These are phyloP conservation scores for Protomyces gravidus DNA, from an alignment of 1,139 yeast species.

Conservation along the genomic window DNA sequence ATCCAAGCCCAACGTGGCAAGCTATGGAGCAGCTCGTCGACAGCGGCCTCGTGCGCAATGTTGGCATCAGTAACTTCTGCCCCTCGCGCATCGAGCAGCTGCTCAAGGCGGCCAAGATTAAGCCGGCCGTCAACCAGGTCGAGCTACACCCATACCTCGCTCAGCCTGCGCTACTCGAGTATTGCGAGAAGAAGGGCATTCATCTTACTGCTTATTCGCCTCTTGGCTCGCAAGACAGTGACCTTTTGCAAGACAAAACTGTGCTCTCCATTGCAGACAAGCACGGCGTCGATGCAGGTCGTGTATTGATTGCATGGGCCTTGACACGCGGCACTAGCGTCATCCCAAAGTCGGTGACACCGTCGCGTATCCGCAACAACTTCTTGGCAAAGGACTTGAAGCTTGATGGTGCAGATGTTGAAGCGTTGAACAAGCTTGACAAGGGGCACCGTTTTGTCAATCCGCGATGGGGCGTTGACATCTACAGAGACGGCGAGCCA, in stretches of 20 bases:
- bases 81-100: slow-evolving; percentile 73
- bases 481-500: slow-evolving; percentile 3
- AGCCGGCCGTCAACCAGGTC: slow-evolving; percentile 78
- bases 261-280: slow-evolving; percentile 53
- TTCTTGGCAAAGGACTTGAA: slow-evolving; percentile 46
- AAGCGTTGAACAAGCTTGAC: slow-evolving; percentile 17
- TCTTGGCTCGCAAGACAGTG: slow-evolving; percentile 24
- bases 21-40: slow-evolving; percentile 68
- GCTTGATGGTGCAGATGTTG: slow-evolving; percentile 54
- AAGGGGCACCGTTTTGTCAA: slow-evolving; percentile 25
- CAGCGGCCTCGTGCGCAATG: slow-evolving; percentile 47
- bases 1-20: slow-evolving; percentile 49
- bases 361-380: slow-evolving; percentile 40
- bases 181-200: slow-evolving; percentile 28
- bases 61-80: slow-evolving; percentile 79
- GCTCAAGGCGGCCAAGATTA: slow-evolving; percentile 58
- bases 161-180: slow-evolving; percentile 31
- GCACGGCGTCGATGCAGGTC: slow-evolving; percentile 53
- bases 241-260: slow-evolving; percentile 47
- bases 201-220: slow-evolving; percentile 35
- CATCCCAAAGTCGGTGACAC: slow-evolving; percentile 58
- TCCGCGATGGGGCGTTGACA: slow-evolving; percentile 27
- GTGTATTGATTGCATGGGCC: slow-evolving; percentile 75
- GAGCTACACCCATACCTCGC: slow-evolving; percentile 48
- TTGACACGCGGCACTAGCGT: slow-evolving; percentile 55